Conservation (phyloP, 2,329 filamentous ascomycete genomes). For the Fusarium chlamydosporum region DNA sequence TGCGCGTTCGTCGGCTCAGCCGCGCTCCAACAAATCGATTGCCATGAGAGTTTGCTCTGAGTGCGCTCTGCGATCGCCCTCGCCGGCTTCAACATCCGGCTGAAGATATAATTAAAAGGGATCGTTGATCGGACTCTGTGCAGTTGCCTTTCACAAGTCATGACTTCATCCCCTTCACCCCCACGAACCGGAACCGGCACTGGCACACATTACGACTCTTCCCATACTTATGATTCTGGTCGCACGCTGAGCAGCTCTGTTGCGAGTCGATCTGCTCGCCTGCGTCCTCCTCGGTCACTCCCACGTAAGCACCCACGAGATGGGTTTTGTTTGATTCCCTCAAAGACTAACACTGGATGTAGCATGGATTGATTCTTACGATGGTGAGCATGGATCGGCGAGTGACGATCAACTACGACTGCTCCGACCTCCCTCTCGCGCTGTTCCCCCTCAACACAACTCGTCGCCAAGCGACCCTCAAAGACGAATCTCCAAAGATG, state of each 20-base stretch:
- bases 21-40: conserved; percentile 39
- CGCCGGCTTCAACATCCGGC: conserved; percentile 42
- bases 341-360: conserved; percentile 20
- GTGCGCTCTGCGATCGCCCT: conserved; percentile 46
- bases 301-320: conserved; percentile 43
- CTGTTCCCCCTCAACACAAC: conserved; percentile 60
- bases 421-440: conserved; percentile 57
- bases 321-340: conserved; percentile 3
- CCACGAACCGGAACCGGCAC: conserved; percentile 44
- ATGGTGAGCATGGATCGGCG: conserved; percentile 57
- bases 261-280: conserved; percentile 36
- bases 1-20: conserved; percentile 41
- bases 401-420: conserved; percentile 58
- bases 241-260: conserved; percentile 43
- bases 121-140: conserved; percentile 16
- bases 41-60: conserved; percentile 46
- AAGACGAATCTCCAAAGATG: conserved; percentile 64
- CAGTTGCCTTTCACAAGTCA: conserved; percentile 38
- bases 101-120: conserved; percentile 32
- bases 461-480: conserved; percentile 57
- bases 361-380: conserved; percentile 66
- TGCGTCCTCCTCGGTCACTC: conserved; percentile 49
- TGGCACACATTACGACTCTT: conserved; percentile 43
- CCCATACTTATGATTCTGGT: conserved; percentile 41
- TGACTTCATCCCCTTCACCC: conserved; percentile 49